Evolutionary conservation across 1,284 basidiomycete genomes (phyloP), one percentile per base, ranked within the genome.

Genomic region (Trichosporon faecale): DNA sequence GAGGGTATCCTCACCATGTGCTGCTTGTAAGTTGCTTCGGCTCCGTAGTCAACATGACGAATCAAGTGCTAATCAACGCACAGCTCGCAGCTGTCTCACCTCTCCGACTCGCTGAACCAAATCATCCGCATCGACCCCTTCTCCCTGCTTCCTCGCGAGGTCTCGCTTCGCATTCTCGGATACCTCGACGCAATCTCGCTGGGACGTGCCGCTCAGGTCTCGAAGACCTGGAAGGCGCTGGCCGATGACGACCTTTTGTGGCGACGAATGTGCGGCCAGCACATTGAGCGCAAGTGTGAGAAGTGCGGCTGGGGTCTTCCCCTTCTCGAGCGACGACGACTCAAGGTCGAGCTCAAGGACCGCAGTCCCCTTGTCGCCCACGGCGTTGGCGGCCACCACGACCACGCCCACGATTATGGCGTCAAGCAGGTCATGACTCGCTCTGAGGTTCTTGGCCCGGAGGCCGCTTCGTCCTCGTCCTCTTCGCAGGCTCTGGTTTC

Each of bases 1-100:
- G 94, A 94, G 78, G 96, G 96, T 35, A 88, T 99, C 71, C 89
- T 99, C 76, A 98, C 97, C n/a, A 99, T 99, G 93, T 99, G 96
- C 83, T 99, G 96, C 85, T 98, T 97, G 83, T 84, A 65, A 76
- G 82, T 81, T 1, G 14, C n/a, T n/a, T n/a, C 29, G 52, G 52
- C 1, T 40, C 2, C 0, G 5, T 40, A 14, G 3, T 29, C 35
- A 21, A 6, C 31, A 25, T 49, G 9, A 9, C 40, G 25, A 4
- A 21, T 2, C 14, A n/a, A 29, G 27, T 44, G 57, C 72, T 72
- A 44, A 69, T 63, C 18, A 35, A n/a, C 66, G 12, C 21, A 1
- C 70, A 84, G 83, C 75, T 85, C 94, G 49, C 96, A 98, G 79
- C 90, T 99, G n/a, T 98, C 96, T 25, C 91, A 98, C 68, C 90